These are phyloP conservation scores for Umbelopsis sp. DNA, from an alignment of 192 early-diverging fungal genomes.

Conservation along the genomic window DNA sequence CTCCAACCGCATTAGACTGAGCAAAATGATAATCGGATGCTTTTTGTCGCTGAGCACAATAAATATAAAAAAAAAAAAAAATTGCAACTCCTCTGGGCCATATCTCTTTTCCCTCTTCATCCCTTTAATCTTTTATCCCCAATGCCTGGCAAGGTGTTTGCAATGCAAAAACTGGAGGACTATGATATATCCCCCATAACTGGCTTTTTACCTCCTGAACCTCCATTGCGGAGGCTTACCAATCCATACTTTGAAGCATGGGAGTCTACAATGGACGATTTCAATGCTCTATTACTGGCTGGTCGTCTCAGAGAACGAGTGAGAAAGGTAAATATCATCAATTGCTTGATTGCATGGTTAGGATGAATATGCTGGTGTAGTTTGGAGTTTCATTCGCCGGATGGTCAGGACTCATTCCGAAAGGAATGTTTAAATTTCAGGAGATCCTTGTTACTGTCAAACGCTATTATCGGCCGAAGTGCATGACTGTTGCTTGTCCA, in stretches of 20 bases:
- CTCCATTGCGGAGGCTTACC: constrained; percentile 75
- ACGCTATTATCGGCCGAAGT: neutral
- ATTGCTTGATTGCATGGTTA: neutral
- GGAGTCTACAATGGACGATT: constrained; percentile 80
- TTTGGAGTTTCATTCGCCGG: neutral
- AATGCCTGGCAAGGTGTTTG: constrained; percentile 60
- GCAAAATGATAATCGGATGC: no score
- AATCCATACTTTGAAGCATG: constrained; percentile 84
- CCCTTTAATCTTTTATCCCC: neutral
- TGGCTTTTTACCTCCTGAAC: constrained; percentile 84
- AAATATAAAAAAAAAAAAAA: neutral
- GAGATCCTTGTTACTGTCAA: neutral
- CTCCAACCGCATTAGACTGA: no score
- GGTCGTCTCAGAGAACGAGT: constrained; percentile 68
- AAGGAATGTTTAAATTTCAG: no score
- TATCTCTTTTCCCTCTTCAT: neutral
- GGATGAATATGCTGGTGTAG: neutral
- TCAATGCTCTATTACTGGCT: constrained; percentile 74
- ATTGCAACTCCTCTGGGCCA: constrained; percentile 2
- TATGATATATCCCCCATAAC: constrained; percentile 82
- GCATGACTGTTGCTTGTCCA: neutral
- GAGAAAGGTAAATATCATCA: constrained; percentile 58
- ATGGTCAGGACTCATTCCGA: no score
- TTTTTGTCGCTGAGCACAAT: neutral
- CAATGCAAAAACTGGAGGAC: constrained; percentile 62